Base-by-base conservation (phyloP, 2,329 filamentous ascomycete species). In the Fusarium palustre region DNA sequence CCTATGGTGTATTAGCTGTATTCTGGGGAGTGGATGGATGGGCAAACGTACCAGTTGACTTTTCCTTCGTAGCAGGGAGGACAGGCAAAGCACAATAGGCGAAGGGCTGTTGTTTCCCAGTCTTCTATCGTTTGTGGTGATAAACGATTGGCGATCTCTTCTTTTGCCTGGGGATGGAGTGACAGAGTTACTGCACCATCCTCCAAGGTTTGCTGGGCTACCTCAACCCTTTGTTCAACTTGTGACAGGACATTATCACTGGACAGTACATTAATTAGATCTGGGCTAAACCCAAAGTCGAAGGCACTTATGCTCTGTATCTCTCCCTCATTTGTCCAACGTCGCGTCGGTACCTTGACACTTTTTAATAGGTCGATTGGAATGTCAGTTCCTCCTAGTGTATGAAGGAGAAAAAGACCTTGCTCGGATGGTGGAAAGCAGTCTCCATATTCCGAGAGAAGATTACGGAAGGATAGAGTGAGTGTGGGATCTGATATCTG, bases 11-110 rank as follows among this genome's bases (percentile, higher is more conserved):
- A 13, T 74, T 9, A 72, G 67, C 8, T 9, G 5, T 8, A 8
- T 31, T 20, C 3, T 3, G 7, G 2, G 7, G 0, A 0, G 3
- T 12, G 6, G 4, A 0, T 18, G 16, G 0, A 16, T 20, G 2
- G 15, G 5, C 11, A 4, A 3, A 12, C 58, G 18, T 74, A 78
- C 77, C 77, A 79, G 16, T 68, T 64, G 4, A 65, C 67, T 22
- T 78, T 77, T 9, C 77, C 77, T 46, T 79, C 77, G 15, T 75
- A 78, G 33, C 75, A 76, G 5, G 74, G 77, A 5, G 77, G 77
- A 13, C 74, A 76, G 2, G 69, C 64, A 43, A 76, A 78, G 24
- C 76, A 79, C 0, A 79, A 9, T 0, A 79, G 38, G 3, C 61
- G 72, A 0, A 79, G 31, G 0, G 72, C 74, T 1, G 68, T 59